Evolutionary conservation across 1,284 basidiomycete genomes (phyloP), one percentile per base, ranked within the genome.

Genomic region (Phylloboletellus chloephorus): DNA sequence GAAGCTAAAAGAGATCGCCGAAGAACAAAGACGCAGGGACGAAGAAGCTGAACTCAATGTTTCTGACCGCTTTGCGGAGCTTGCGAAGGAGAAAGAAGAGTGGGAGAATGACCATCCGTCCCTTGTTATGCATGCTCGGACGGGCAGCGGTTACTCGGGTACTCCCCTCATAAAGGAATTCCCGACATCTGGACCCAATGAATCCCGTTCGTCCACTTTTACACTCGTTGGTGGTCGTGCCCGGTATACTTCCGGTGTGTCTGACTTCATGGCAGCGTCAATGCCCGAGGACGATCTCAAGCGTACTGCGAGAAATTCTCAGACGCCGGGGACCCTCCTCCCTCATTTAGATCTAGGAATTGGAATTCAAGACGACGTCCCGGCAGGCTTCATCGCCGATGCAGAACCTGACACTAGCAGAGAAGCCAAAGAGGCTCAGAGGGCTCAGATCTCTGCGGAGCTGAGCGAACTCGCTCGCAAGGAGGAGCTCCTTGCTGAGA

Each of bases 61-160:
- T 31, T 82, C 89, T 2, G 76, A 79, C 39, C 72, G 79, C 30
- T 82, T 94, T 60, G 73, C 72, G 17, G 73, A 71, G 34, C 67
- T 90, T 32, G 71, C 78, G 28, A 69, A 72, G 33, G 91, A 96
- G 59, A 79, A 84, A 41, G 76, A 77, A 28, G 77, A 83, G 45
- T 97, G 93, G 94, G 91, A 96, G 59, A 79, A 75, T 51, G 81
- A 88, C 41, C 88, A 95, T 50, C 79, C 87, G 10, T 69, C 72
- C 37, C 62, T 78, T 43, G 54, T 60, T 43, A 77, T 71, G 51
- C 78, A 86, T 58, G 75, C 66, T 19, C 72, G 83, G n/a, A 64
- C 72, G 37, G 73, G 76, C 41, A 88, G 83, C 51, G 68, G 67
- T 19, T 59, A 69, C 30, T 79, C 79, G 20, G 71, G 60, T 37